A percentile compares a stretch with the other conserved stretches of the same genome.
Evolutionary conservation across 2,329 filamentous ascomycete species (phyloP).

Genomic region (Epichloe brachyelytri): DNA sequence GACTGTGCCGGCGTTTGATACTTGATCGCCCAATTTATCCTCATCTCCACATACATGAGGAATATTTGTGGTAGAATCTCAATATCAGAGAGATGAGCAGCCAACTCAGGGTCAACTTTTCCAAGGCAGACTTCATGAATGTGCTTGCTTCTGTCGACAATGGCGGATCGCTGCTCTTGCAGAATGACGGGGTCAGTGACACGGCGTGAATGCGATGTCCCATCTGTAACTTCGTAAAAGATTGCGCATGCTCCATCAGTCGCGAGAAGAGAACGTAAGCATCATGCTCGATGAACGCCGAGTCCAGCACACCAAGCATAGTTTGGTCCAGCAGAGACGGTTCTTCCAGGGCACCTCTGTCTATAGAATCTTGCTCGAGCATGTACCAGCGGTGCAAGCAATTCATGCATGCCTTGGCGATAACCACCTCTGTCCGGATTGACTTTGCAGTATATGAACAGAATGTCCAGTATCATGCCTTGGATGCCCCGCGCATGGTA

Average conservation of each 20-base stretch:
- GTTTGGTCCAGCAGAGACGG: constrained; percentile 29
- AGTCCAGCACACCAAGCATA: constrained; percentile 57
- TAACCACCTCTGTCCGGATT: constrained; percentile 79
- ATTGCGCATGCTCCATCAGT: constrained; percentile 77
- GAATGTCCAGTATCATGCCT: constrained; percentile 68
- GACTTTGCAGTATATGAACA: constrained; percentile 91
- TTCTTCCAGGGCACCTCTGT: constrained; percentile 26
- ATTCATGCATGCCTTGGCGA: constrained; percentile 97
- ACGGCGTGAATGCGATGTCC: constrained; percentile 3
- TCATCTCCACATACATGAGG: constrained; percentile 52
- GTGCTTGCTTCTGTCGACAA: constrained; percentile 72
- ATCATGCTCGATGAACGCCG: constrained; percentile 74
- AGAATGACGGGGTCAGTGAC: constrained; percentile 11
- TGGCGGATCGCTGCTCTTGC: constrained; percentile 35
- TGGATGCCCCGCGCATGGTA: constrained; percentile 75
- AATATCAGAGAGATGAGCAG: constrained; percentile 64
- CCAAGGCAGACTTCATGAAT: constrained; percentile 76
- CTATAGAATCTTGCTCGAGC: constrained; percentile 75
- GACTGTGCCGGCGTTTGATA: not conserved
- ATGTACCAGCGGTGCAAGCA: constrained; percentile 80
- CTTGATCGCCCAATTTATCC: not conserved
- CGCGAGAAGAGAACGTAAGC: constrained; percentile 73
- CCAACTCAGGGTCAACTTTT: constrained; percentile 71
- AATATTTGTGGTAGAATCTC: constrained; percentile 96
- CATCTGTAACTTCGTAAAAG: constrained; percentile 58